A percentile compares a stretch with the other conserved stretches of the same genome.
Evolutionary conservation across 2,329 filamentous ascomycete species (phyloP).

Genomic region (Gliomastix tumulicola): DNA sequence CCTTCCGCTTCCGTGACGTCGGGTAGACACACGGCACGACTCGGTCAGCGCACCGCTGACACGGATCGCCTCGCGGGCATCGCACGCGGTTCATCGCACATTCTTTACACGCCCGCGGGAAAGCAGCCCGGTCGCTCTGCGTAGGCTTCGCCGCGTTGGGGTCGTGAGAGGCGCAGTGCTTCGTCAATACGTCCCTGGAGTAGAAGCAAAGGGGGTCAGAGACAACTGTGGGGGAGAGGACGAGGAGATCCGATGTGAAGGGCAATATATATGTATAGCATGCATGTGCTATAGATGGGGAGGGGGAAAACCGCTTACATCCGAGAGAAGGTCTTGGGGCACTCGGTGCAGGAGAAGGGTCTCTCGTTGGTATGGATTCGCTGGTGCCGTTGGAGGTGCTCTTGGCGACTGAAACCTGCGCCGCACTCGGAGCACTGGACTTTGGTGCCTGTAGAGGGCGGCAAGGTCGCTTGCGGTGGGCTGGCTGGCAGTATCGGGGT

Average conservation of each 20-base stretch:
- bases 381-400: slow-evolving; percentile 7
- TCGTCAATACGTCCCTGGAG: too few relatives aligned
- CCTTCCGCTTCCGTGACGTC: slow-evolving; percentile 2
- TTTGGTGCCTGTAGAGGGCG: too few relatives aligned
- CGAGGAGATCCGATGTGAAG: too few relatives aligned
- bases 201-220: too few relatives aligned
- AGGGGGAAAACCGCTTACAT: slow-evolving; percentile 1
- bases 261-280: too few relatives aligned
- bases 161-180: too few relatives aligned
- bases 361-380: slow-evolving; percentile 9
- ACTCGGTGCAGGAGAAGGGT: slow-evolving; percentile 6
- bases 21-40: slow-evolving; percentile 7
- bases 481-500: too few relatives aligned
- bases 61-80: slow-evolving; percentile 6
- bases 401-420: background rate
- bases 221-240: too few relatives aligned
- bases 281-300: too few relatives aligned
- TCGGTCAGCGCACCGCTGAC: slow-evolving; percentile 4
- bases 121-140: too few relatives aligned
- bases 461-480: too few relatives aligned
- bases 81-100: slow-evolving; percentile 7
- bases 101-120: slow-evolving; percentile 7
- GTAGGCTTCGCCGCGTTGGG: too few relatives aligned
- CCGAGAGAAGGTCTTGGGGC: slow-evolving; percentile 5
- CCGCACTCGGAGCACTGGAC: background rate